Conservation (phyloP, 2,329 filamentous ascomycete species). For the Knufia fluminis region DNA sequence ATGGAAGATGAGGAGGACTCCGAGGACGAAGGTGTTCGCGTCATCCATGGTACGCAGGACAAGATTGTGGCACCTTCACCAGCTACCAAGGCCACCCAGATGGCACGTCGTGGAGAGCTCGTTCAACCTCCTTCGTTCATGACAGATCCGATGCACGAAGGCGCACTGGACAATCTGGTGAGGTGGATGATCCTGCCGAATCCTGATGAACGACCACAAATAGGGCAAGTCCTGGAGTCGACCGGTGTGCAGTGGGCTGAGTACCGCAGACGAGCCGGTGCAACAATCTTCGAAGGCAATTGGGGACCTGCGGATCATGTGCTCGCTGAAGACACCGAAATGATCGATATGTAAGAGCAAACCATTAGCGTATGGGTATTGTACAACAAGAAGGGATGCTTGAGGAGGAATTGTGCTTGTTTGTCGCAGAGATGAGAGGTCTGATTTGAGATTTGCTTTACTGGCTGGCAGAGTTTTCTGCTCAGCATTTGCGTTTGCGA, state of each 20-base stretch:
- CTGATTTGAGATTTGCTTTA: neutral
- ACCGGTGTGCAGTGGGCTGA: slow-evolving; percentile 74
- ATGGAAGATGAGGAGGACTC: slow-evolving; percentile 40
- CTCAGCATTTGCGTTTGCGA: neutral
- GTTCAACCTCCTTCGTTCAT: slow-evolving; percentile 75
- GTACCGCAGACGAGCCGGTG: slow-evolving; percentile 66
- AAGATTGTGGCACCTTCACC: slow-evolving; percentile 16
- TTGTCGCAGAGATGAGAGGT: too few species aligned
- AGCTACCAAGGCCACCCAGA: slow-evolving; percentile 25
- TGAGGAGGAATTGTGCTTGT: too few species aligned
- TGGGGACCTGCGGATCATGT: slow-evolving; percentile 73
- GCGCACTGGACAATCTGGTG: slow-evolving; percentile 76
- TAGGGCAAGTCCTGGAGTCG: slow-evolving; percentile 62
- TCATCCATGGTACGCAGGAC: slow-evolving; percentile 25
- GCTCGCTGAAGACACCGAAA: slow-evolving; percentile 50
- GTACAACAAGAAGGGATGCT: too few species aligned
- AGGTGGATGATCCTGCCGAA: slow-evolving; percentile 78
- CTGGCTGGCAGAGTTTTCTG: neutral
- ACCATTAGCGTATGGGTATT: neutral
- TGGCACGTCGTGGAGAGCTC: slow-evolving; percentile 47
- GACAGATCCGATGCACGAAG: slow-evolving; percentile 61
- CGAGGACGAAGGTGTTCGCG: slow-evolving; percentile 29
- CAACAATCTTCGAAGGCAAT: slow-evolving; percentile 92
- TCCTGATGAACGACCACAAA: slow-evolving; percentile 61
- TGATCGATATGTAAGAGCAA: slow-evolving; percentile 48